Percentiles rank a stretch among this genome's conserved stretches.
Evolutionary conservation across 345 rosid species (phyloP).

Genomic region (Populus pruinosa): DNA sequence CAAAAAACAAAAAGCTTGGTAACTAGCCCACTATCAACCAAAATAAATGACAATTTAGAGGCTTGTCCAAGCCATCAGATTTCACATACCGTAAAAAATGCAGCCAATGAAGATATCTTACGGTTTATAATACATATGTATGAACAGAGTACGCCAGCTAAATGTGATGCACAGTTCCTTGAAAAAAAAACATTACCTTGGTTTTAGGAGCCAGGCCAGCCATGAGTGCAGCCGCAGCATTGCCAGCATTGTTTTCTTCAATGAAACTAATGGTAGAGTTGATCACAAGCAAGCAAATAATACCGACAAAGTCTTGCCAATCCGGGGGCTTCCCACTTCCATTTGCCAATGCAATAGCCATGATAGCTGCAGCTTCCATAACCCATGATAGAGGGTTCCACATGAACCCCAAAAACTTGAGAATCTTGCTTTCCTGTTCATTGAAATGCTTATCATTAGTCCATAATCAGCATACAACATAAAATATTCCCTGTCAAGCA

Average conservation of each 20-base stretch:
- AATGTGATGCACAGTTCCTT: neutral
- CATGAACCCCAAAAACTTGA: conserved; percentile 33
- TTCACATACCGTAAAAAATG: neutral
- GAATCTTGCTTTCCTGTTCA: conserved; percentile 28
- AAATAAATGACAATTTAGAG: neutral
- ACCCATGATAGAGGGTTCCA: conserved; percentile 36
- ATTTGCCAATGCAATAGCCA: conserved; percentile 32
- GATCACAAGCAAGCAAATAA: conserved; percentile 23
- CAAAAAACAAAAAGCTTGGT: too few relatives aligned
- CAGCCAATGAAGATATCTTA: neutral
- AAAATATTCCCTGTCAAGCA: neutral
- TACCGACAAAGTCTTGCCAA: conserved; percentile 32
- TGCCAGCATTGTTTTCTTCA: conserved; percentile 34
- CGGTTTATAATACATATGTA: neutral
- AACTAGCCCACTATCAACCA: neutral
- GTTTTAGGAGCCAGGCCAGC: conserved; percentile 32
- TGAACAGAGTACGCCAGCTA: neutral
- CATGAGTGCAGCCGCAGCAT: conserved; percentile 33
- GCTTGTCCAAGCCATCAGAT: neutral
- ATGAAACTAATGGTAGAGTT: conserved; percentile 35
- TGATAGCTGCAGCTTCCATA: conserved; percentile 31
- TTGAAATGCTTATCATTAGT: neutral
- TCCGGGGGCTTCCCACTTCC: conserved; percentile 26
- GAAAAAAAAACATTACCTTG: conserved; percentile 11
- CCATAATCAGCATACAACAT: neutral